phyloP scores from a whole-genome alignment of 805 yeast genomes.

The Kluyveromyces lactis region DNA sequence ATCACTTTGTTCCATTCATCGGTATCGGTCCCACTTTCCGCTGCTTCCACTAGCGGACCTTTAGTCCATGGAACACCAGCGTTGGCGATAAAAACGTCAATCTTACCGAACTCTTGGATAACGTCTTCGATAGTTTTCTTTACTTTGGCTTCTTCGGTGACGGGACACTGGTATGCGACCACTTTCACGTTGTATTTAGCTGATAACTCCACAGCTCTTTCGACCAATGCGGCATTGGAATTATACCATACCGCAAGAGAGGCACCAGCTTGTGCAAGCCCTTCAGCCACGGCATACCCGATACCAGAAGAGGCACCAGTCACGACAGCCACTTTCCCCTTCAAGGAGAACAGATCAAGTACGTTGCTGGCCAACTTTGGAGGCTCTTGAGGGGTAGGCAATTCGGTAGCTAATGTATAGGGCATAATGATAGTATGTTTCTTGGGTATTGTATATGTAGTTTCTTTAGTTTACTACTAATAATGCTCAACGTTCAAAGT shows the following conservation, averaged over 20 bases:
- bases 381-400: conserved; percentile 37
- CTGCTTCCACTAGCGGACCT: conserved; percentile 46
- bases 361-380: conserved; percentile 47
- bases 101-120: conserved; percentile 62
- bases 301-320: conserved; percentile 86
- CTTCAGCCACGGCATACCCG: conserved; percentile 75
- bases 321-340: conserved; percentile 74
- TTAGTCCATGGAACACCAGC: conserved; percentile 83
- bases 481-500: too few relatives aligned
- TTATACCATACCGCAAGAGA: conserved; percentile 66
- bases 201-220: conserved; percentile 27
- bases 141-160: conserved; percentile 21
- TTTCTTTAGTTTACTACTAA: too few relatives aligned
- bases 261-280: conserved; percentile 82
- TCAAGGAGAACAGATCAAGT: conserved; percentile 64
- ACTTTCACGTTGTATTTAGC: conserved; percentile 51
- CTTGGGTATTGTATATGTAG: background rate
- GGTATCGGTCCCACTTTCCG: conserved; percentile 36
- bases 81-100: conserved; percentile 80
- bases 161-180: conserved; percentile 40
- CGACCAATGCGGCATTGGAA: conserved; percentile 39
- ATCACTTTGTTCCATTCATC: conserved; percentile 65
- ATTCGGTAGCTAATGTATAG: conserved; percentile 18
- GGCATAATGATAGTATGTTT: background rate
- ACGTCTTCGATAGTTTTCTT: conserved; percentile 29